Percentiles rank a stretch among this genome's conserved stretches.
phyloP scores from a whole-genome alignment of 2,329 filamentous ascomycete species.

The Thelonectria rubi region DNA sequence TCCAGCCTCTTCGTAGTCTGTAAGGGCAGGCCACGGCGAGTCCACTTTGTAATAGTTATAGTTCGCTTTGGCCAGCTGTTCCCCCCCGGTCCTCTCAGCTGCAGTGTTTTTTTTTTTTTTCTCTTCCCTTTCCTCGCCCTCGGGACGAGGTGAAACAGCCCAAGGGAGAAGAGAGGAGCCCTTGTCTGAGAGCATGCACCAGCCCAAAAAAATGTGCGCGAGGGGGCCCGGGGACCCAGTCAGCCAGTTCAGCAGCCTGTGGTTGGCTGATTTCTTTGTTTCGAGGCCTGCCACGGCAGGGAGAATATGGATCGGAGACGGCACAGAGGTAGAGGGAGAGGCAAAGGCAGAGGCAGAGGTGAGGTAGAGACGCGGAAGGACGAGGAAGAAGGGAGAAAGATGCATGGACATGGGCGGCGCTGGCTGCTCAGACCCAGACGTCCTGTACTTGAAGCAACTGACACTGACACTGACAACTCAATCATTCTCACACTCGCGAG shows the following conservation, averaged over 20 bases:
- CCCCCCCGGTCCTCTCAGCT: conserved; percentile 16
- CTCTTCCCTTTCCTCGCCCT: conserved; percentile 17
- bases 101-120: conserved; percentile 20
- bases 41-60: background rate
- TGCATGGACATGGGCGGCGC: background rate
- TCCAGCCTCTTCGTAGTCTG: no score
- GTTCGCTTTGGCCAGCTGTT: conserved; percentile 27
- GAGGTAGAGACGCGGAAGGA: background rate
- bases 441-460: background rate
- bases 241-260: background rate
- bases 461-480: conserved; percentile 4
- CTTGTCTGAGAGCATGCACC: no score
- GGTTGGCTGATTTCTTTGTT: background rate
- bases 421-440: background rate
- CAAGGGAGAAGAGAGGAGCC: no score
- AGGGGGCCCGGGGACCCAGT: background rate
- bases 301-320: background rate
- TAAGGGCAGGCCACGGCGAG: background rate
- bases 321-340: no score
- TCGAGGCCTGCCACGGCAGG: background rate
- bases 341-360: background rate
- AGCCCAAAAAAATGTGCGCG: conserved; percentile 11
- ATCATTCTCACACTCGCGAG: conserved; percentile 15
- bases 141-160: conserved; percentile 34
- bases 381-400: background rate